These are phyloP conservation scores for Neoarthrinium moseri DNA, from an alignment of 2,329 filamentous ascomycete species.

Conservation along the genomic window DNA sequence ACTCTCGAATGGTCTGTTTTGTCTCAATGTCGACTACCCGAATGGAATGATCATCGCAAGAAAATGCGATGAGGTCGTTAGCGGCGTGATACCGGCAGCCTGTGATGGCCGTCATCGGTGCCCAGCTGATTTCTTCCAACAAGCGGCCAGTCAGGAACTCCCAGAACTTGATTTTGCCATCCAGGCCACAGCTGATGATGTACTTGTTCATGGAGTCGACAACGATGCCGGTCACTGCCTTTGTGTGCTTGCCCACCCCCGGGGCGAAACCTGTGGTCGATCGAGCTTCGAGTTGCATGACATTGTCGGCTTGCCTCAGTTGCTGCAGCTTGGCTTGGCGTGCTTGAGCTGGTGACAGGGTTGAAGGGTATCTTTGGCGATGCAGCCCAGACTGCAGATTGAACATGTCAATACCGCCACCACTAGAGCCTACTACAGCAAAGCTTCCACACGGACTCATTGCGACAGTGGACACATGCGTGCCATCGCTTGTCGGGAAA, in stretches of 20 bases:
- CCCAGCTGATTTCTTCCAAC: constrained; percentile 80
- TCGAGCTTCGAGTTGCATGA: constrained; percentile 52
- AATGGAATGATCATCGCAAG: constrained; percentile 85
- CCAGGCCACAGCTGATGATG: constrained; percentile 81
- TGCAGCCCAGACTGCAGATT: constrained; percentile 92
- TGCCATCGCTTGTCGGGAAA: constrained; percentile 79
- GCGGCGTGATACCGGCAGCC: constrained; percentile 77
- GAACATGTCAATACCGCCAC: constrained; percentile 88
- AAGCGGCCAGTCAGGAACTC: constrained; percentile 84
- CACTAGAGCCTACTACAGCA: constrained; percentile 81
- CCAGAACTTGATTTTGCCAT: constrained; percentile 98
- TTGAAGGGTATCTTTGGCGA: constrained; percentile 82
- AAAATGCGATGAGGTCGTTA: constrained; percentile 83
- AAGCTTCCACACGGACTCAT: constrained; percentile 94
- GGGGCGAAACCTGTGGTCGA: constrained; percentile 40
- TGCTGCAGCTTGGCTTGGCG: constrained; percentile 70
- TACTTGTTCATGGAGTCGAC: constrained; percentile 87
- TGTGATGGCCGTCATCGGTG: constrained; percentile 72
- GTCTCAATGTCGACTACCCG: constrained; percentile 89
- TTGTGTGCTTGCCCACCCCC: constrained; percentile 72
- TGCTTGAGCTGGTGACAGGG: constrained; percentile 74
- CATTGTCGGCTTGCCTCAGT: constrained; percentile 55
- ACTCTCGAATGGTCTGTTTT: constrained; percentile 85
- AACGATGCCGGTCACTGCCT: constrained; percentile 79
- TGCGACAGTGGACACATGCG: constrained; percentile 81